phyloP scores from a whole-genome alignment of 176 grass and related monocot genomes.

The Secale cereale region DNA sequence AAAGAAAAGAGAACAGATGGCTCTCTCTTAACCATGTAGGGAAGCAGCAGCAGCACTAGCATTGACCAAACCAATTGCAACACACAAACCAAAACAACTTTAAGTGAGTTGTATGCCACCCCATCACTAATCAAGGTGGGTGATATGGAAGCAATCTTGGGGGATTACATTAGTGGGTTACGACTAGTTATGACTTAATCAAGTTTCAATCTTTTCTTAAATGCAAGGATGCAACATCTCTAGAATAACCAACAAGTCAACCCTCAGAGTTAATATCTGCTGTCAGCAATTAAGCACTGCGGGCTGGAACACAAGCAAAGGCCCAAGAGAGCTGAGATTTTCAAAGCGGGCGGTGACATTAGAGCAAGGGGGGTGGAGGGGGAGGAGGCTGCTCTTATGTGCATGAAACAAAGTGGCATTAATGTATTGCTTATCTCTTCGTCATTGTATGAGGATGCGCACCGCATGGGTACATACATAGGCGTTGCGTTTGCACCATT shows the following conservation, averaged over 20 bases:
- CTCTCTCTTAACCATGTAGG: constrained; percentile 30
- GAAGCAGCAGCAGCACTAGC: constrained; percentile 24
- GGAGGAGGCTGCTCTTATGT: constrained; percentile 36
- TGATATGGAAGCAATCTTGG: constrained; percentile 43
- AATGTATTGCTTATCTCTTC: constrained; percentile 60
- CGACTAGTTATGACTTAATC: constrained; percentile 25
- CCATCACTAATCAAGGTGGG: constrained; percentile 47
- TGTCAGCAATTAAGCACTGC: constrained; percentile 59
- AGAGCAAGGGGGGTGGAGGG: background rate
- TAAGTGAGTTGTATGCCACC: constrained; percentile 57
- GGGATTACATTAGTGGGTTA: constrained; percentile 37
- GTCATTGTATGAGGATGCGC: constrained; percentile 49
- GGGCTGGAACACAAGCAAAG: constrained; percentile 47
- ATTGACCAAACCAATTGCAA: constrained; percentile 48
- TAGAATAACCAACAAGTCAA: constrained; percentile 58
- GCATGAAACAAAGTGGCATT: constrained; percentile 66
- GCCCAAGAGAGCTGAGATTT: constrained; percentile 35
- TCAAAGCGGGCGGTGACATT: constrained; percentile 29
- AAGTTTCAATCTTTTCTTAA: constrained; percentile 28
- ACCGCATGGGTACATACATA: constrained; percentile 32
- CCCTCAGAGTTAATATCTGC: constrained; percentile 54
- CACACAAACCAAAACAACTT: constrained; percentile 61
- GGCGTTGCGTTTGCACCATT: constrained; percentile 37
- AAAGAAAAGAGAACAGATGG: background rate
- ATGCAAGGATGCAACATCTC: constrained; percentile 32